Percentiles rank a stretch among this genome's conserved stretches.
These are phyloP conservation scores for Maudiozyma pseudohumilis DNA, from an alignment of 805 yeast genomes.

Conservation along the genomic window DNA sequence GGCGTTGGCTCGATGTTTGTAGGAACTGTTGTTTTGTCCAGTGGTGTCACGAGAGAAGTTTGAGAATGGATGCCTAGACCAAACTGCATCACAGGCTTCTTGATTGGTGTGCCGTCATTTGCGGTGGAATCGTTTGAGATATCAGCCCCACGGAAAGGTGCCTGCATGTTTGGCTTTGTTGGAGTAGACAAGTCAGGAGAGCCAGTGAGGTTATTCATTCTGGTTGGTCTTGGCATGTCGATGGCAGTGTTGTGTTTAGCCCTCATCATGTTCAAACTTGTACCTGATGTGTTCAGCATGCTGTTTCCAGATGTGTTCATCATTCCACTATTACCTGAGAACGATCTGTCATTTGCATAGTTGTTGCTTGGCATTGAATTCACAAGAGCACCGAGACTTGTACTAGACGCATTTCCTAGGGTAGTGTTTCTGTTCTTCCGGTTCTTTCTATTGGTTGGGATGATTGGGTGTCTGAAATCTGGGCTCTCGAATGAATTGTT, in stretches of 20 bases:
- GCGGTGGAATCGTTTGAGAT: background rate
- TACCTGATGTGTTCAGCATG: background rate
- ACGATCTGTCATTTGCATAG: slow-evolving; percentile 3
- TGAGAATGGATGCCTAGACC: background rate
- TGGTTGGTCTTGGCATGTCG: slow-evolving; percentile 5
- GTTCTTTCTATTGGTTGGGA: slow-evolving; percentile 28
- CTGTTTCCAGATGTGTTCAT: background rate
- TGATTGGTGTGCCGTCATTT: background rate
- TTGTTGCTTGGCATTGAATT: slow-evolving; percentile 7
- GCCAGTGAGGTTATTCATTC: background rate
- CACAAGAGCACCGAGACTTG: slow-evolving; percentile 9
- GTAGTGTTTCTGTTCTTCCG: slow-evolving; percentile 23
- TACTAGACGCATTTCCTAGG: slow-evolving; percentile 24
- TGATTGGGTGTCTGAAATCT: slow-evolving; percentile 9
- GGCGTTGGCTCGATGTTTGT: slow-evolving; percentile 2
- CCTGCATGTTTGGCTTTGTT: slow-evolving; percentile 16
- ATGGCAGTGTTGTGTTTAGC: background rate
- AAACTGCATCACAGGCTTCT: slow-evolving; percentile 3
- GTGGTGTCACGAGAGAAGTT: slow-evolving; percentile 2
- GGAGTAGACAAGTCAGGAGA: slow-evolving; percentile 4
- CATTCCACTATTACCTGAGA: slow-evolving; percentile 1
- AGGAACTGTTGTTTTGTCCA: slow-evolving; percentile 5
- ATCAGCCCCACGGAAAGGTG: no score
- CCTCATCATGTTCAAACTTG: background rate
- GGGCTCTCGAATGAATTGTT: slow-evolving; percentile 7